Evolutionary conservation across 352 stramenopile species (phyloP).

Genomic region (Pythium scleroteichum): DNA sequence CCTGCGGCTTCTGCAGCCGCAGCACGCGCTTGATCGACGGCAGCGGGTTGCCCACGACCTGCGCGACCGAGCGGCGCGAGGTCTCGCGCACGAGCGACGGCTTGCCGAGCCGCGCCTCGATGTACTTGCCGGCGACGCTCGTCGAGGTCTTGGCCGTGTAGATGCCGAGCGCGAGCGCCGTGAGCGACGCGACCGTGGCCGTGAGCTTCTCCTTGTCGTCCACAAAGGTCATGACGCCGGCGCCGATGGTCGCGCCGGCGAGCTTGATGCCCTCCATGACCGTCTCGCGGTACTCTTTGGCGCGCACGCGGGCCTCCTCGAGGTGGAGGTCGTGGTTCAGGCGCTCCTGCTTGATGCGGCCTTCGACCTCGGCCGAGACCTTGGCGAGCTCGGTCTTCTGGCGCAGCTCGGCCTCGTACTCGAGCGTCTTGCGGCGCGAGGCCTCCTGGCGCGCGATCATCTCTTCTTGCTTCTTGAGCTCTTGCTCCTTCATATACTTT

Average conservation of each 20-base stretch:
- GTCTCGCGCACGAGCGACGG: slow-evolving; percentile 97
- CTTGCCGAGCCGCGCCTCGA: slow-evolving; percentile 91
- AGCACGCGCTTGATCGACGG: slow-evolving; percentile 91
- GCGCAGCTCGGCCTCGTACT: slow-evolving; percentile 96
- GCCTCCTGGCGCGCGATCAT: slow-evolving; percentile 95
- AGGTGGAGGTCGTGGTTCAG: slow-evolving; percentile 98
- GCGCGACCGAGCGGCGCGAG: slow-evolving; percentile 77
- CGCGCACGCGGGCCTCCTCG: slow-evolving; percentile 93
- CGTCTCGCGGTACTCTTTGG: slow-evolving; percentile 74
- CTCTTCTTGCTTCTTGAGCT: slow-evolving; percentile 99
- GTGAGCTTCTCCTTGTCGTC: slow-evolving; percentile 58
- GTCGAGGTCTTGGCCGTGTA: slow-evolving; percentile 95
- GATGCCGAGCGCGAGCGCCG: slow-evolving; percentile 93
- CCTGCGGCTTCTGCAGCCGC: slow-evolving; percentile 86
- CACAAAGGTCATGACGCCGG: slow-evolving; percentile 73
- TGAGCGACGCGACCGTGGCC: slow-evolving; percentile 93
- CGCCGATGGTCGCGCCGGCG: slow-evolving; percentile 92
- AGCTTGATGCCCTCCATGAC: slow-evolving; percentile 96
- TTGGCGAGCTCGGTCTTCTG: slow-evolving; percentile 95
- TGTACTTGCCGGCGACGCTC: slow-evolving; percentile 93
- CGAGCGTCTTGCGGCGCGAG: slow-evolving; percentile 96
- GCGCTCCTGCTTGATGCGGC: slow-evolving; percentile 94
- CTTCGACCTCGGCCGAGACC: slow-evolving; percentile 94
- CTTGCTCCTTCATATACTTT: slow-evolving; percentile 95
- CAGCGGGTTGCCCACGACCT: slow-evolving; percentile 88